Conservation (phyloP, 768 basidiomycete genomes). For the Leccinum arenicola region DNA sequence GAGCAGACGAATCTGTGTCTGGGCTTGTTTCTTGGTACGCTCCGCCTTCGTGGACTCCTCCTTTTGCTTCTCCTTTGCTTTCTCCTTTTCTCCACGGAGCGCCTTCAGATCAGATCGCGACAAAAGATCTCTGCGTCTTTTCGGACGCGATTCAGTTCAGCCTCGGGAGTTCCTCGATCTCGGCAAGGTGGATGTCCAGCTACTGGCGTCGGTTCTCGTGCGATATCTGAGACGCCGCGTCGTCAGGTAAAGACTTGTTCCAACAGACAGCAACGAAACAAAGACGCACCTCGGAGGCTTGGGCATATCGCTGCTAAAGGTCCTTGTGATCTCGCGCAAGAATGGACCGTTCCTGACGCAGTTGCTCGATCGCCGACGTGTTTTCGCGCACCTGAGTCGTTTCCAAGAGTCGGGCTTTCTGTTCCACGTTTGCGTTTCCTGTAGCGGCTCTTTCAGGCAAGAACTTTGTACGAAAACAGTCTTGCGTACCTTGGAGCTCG, state of each 20-base stretch:
- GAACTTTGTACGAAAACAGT: not conserved
- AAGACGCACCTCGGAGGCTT: not conserved
- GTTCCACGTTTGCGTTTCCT: constrained; percentile 69
- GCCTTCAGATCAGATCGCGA: constrained; percentile 58
- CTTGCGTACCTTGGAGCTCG: constrained; percentile 62
- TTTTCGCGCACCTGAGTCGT: constrained; percentile 62
- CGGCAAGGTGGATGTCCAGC: constrained; percentile 67
- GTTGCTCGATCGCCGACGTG: constrained; percentile 62
- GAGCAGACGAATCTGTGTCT: constrained; percentile 61
- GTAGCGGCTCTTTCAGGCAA: constrained; percentile 1
- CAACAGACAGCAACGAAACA: not conserved
- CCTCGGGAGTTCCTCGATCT: constrained; percentile 79
- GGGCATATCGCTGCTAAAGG: not conserved
- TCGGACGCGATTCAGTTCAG: constrained; percentile 72
- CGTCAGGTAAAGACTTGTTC: not conserved
- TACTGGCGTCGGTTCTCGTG: constrained; percentile 74
- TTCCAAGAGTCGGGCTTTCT: constrained; percentile 72
- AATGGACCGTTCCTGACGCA: constrained; percentile 73
- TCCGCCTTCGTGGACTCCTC: constrained; percentile 58
- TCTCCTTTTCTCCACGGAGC: constrained; percentile 66
- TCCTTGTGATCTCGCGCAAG: constrained; percentile 64
- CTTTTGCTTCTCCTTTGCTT: constrained; percentile 33
- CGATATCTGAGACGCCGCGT: constrained; percentile 56
- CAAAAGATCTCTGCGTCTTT: constrained; percentile 78
- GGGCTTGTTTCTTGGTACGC: constrained; percentile 62